Evolutionary conservation across 371 early-diverging fungal genomes (phyloP).

Genomic region (Syncephalastrum monosporum): DNA sequence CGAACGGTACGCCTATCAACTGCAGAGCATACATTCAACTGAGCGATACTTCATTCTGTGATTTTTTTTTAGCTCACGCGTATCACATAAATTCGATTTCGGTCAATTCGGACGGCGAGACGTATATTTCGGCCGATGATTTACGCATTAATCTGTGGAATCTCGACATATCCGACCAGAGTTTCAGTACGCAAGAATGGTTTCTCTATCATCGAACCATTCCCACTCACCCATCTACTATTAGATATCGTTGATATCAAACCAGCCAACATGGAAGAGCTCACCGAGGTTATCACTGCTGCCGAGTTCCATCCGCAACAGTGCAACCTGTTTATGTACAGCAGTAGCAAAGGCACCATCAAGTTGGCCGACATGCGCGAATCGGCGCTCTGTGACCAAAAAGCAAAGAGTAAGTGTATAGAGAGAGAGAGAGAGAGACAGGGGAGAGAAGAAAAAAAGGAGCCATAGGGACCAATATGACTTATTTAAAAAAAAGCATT

Average conservation of each 20-base stretch:
- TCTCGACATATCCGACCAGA: constrained; percentile 82
- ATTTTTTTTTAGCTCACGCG: constrained; percentile 66
- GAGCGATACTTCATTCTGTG: neutral
- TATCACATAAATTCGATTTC: constrained; percentile 96
- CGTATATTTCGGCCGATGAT: constrained; percentile 93
- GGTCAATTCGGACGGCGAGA: constrained; percentile 88
- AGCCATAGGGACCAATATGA: too few relatives aligned
- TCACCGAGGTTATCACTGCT: constrained; percentile 94
- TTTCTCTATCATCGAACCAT: neutral
- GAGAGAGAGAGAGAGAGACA: neutral
- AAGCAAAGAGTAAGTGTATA: constrained; percentile 59
- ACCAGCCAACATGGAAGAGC: constrained; percentile 92
- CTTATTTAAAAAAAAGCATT: constrained; percentile 62
- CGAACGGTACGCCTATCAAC: constrained; percentile 50
- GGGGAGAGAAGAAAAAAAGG: neutral
- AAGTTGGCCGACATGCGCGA: constrained; percentile 88
- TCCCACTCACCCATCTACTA: neutral
- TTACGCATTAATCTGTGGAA: constrained; percentile 94
- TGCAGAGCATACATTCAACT: neutral
- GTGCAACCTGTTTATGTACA: constrained; percentile 91
- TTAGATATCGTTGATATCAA: constrained; percentile 93
- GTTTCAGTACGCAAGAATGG: constrained; percentile 55
- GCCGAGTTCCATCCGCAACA: constrained; percentile 89
- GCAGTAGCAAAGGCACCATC: constrained; percentile 89
- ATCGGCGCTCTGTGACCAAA: constrained; percentile 82